Evolutionary conservation across 805 yeast genomes (phyloP).

Genomic region (Citeromyces matritensis): DNA sequence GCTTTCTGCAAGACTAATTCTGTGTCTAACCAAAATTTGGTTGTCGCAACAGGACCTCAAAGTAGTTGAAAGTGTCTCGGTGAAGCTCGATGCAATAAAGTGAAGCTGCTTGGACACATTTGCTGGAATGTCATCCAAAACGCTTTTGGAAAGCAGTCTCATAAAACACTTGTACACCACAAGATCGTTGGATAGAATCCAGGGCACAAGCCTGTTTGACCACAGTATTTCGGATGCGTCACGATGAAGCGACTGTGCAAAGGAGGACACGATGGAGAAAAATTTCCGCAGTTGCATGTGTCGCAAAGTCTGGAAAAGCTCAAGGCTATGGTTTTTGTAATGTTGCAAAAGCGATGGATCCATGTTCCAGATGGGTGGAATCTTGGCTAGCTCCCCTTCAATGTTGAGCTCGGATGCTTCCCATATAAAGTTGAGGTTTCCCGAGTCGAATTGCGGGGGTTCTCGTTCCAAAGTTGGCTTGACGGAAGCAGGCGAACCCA

Average conservation of each 20-base stretch:
- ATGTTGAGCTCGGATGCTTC: no score
- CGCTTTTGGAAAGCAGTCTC: conserved; percentile 46
- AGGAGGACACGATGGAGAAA: conserved; percentile 33
- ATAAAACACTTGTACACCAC: conserved; percentile 40
- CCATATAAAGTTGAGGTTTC: no score
- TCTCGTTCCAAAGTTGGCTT: no score
- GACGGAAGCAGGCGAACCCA: no score
- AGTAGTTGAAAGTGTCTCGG: conserved; percentile 7
- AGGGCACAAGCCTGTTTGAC: conserved; percentile 29
- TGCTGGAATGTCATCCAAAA: conserved; percentile 42
- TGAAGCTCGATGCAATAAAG: conserved; percentile 20
- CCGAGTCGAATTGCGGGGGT: no score
- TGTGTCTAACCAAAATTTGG: conserved; percentile 29
- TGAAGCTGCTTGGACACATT: conserved; percentile 39
- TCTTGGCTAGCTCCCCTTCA: not conserved
- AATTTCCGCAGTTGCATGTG: conserved; percentile 53
- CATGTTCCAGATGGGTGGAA: not conserved
- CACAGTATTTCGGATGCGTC: conserved; percentile 47
- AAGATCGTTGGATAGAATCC: conserved; percentile 60
- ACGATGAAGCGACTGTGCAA: conserved; percentile 37
- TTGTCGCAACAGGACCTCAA: conserved; percentile 21
- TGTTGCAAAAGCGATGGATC: not conserved
- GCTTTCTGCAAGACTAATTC: conserved; percentile 34
- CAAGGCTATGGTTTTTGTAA: not conserved
- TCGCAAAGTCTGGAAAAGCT: conserved; percentile 33